Percentiles rank a stretch among this genome's conserved stretches.
Conservation (phyloP, 768 basidiomycete species). For the Pisolithus tinctorius region DNA sequence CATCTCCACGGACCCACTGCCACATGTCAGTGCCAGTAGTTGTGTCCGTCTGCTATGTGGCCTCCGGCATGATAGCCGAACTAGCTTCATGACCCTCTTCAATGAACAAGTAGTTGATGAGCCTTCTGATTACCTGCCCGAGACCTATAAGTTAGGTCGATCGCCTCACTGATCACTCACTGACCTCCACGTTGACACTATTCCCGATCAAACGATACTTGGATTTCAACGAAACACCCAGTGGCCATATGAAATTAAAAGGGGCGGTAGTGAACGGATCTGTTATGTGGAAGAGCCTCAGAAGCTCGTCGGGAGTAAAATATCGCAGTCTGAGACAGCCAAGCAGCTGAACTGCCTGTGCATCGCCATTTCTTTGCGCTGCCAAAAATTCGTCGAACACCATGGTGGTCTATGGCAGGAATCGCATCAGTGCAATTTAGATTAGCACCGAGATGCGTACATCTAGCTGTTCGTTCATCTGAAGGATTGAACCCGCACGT, state of each 20-base stretch:
- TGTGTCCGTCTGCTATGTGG: background rate
- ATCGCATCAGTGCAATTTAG: background rate
- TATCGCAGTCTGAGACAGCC: conserved; percentile 61
- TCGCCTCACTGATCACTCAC: background rate
- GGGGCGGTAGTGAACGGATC: conserved; percentile 3
- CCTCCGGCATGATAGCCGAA: background rate
- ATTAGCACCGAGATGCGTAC: conserved; percentile 30
- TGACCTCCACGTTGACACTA: conserved; percentile 71
- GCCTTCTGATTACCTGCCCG: conserved; percentile 37
- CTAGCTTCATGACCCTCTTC: conserved; percentile 8
- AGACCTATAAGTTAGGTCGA: background rate
- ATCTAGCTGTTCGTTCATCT: conserved; percentile 60
- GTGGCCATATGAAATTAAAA: conserved; percentile 55
- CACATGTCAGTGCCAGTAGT: background rate
- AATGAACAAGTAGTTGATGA: conserved; percentile 54
- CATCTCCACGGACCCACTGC: no score
- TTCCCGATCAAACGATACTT: conserved; percentile 77
- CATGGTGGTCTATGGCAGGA: conserved; percentile 45
- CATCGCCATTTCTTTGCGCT: conserved; percentile 34
- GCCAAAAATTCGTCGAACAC: conserved; percentile 51
- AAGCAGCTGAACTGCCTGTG: conserved; percentile 46
- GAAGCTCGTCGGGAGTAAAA: conserved; percentile 66
- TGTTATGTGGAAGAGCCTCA: conserved; percentile 60
- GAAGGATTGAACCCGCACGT: conserved; percentile 70
- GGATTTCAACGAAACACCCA: conserved; percentile 51